phyloP scores from a whole-genome alignment of 257 asterid genomes.

The Solanum medicagineum region DNA sequence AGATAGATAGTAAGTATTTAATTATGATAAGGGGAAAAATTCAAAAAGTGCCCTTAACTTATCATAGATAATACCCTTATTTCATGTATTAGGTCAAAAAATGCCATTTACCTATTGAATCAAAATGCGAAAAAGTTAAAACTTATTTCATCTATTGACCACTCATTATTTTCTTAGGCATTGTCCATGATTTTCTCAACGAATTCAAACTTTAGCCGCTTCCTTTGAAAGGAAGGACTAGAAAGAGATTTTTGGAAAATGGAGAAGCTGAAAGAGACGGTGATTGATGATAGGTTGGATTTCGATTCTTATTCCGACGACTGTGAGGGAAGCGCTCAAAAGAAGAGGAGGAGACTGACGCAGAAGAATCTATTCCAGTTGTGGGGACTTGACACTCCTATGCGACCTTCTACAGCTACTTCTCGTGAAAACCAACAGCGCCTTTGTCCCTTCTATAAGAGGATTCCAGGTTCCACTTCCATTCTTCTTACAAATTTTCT shows the following conservation, averaged over 20 bases:
- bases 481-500: neutral
- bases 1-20: too few relatives aligned
- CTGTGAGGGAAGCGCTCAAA: neutral
- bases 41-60: too few relatives aligned
- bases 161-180: too few relatives aligned
- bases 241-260: neutral
- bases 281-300: neutral
- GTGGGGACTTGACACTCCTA: slow-evolving; percentile 4
- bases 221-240: neutral
- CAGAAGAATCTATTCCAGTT: slow-evolving; percentile 15
- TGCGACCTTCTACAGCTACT: neutral
- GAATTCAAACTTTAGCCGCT: neutral
- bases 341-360: neutral
- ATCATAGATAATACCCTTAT: too few relatives aligned
- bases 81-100: too few relatives aligned
- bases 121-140: too few relatives aligned
- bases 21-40: too few relatives aligned
- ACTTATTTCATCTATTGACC: too few relatives aligned
- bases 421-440: neutral
- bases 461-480: slow-evolving; percentile 1
- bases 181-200: neutral
- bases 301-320: neutral
- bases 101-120: too few relatives aligned
- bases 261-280: neutral
- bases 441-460: slow-evolving; percentile 16